Evolutionary conservation across 768 basidiomycete genomes (phyloP), one percentile per base, ranked within the genome.

Genomic region (Leccinum uliginosum): DNA sequence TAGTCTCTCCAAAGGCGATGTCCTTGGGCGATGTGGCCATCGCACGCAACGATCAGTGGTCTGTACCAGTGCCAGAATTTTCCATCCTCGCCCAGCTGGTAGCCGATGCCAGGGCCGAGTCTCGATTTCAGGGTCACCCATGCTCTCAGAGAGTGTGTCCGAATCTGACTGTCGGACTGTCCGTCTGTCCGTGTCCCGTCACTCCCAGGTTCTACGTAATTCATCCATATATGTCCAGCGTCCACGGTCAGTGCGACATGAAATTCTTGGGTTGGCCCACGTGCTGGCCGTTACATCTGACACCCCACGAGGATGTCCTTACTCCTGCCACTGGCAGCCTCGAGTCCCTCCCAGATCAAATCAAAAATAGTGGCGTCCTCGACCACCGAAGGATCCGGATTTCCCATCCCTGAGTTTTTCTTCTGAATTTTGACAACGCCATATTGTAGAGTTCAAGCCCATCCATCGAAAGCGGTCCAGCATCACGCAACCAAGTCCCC

Each of bases 251-350:
- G 40, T 43, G 38, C 38, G 4, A 38, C 38, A 30, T 38, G n/a
- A n/a, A n/a, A 9, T 38, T 17, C 38, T 9, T 38, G 38, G 7
- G 17, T 38, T 38, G 38, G 9, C 38, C 40, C 40, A 43, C 40
- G 48, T 26, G 48, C 12, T 11, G 48, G 10, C 46, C 17, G 17
- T 47, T n/a, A 12, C 59, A 53, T 29, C 59, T 57, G 63, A 62
- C 51, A n/a, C 45, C 27, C 52, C 61, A 63, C 53, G 61, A 54
- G 62, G 62, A 43, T 17, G n/a, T 11, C 38, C 10, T n/a, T n/a
- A 40, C n/a, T 11, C n/a, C n/a, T 43, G 38, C n/a, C 38, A 40
- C n/a, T 43, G 38, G 38, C 38, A 40, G n/a, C 38, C 38, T 3
- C 30, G 30, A 30, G 30, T 12, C 38, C 27, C 6, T 26, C 17